These are phyloP conservation scores for Tetrastigma voinierianum DNA, from an alignment of 164 flowering plant genomes.

Conservation along the genomic window DNA sequence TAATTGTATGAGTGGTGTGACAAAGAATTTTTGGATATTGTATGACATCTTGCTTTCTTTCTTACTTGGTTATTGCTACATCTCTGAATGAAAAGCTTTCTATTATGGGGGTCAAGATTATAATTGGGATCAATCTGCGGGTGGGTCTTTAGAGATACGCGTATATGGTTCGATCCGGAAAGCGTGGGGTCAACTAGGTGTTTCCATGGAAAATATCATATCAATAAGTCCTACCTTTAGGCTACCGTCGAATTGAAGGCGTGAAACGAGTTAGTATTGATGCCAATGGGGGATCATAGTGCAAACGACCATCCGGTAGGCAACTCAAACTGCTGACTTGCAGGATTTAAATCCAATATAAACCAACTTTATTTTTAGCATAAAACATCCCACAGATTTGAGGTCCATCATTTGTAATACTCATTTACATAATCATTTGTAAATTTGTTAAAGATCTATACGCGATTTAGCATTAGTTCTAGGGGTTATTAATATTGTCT, in stretches of 20 bases:
- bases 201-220: constrained; percentile 39
- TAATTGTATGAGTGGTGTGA: no score
- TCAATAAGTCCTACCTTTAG: constrained; percentile 53
- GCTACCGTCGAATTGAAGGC: constrained; percentile 43
- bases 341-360: not conserved
- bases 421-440: no score
- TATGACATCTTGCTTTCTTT: no score
- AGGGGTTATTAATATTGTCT: no score
- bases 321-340: constrained; percentile 1
- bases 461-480: no score
- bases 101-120: not conserved
- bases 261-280: constrained; percentile 34
- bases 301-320: constrained; percentile 79
- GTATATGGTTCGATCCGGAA: constrained; percentile 85
- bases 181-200: constrained; percentile 86
- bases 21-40: no score
- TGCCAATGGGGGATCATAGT: constrained; percentile 96
- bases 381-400: not conserved
- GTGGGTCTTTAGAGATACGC: constrained; percentile 43
- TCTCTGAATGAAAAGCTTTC: not conserved
- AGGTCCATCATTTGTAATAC: not conserved
- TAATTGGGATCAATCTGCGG: constrained; percentile 1
- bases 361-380: not conserved
- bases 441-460: no score
- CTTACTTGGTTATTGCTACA: no score